phyloP scores from a whole-genome alignment of 306 rosid species.

The Lagenaria siceraria region DNA sequence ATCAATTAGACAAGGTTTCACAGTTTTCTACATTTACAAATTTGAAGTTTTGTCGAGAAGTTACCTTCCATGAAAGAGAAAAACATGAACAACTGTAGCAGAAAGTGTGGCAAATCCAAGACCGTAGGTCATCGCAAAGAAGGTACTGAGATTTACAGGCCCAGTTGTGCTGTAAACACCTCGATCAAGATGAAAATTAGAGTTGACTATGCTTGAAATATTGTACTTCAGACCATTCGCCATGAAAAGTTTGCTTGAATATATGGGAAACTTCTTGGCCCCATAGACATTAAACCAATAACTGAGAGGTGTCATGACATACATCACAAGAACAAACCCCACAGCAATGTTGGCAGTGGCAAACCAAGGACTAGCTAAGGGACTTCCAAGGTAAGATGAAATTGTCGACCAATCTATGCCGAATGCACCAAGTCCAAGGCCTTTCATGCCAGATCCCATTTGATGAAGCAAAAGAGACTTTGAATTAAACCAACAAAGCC shows the following conservation, averaged over 20 bases:
- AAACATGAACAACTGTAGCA: conserved; percentile 62
- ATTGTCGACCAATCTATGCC: conserved; percentile 67
- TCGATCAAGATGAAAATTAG: conserved; percentile 57
- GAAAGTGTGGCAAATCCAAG: conserved; percentile 68
- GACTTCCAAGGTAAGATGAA: conserved; percentile 60
- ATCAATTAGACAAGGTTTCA: not conserved
- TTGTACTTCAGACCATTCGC: conserved; percentile 41
- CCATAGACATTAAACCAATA: conserved; percentile 33
- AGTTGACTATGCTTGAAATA: conserved; percentile 38
- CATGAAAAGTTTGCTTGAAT: conserved; percentile 44
- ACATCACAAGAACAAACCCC: conserved; percentile 47
- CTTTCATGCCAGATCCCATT: conserved; percentile 61
- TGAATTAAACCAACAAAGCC: conserved; percentile 62
- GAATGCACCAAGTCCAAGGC: conserved; percentile 61
- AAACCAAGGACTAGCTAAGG: conserved; percentile 78
- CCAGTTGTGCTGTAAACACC: conserved; percentile 31
- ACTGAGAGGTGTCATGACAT: conserved; percentile 56
- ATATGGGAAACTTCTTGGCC: conserved; percentile 65
- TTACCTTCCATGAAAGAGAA: conserved; percentile 68
- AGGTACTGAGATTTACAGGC: conserved; percentile 54
- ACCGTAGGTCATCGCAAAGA: conserved; percentile 71
- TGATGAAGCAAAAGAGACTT: conserved; percentile 53
- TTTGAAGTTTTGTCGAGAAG: not conserved
- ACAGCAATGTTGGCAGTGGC: conserved; percentile 51
- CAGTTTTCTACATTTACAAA: not conserved